Evolutionary conservation across 805 yeast species (phyloP), one percentile per base, ranked within the genome.

Genomic region (Candida schatavii): DNA sequence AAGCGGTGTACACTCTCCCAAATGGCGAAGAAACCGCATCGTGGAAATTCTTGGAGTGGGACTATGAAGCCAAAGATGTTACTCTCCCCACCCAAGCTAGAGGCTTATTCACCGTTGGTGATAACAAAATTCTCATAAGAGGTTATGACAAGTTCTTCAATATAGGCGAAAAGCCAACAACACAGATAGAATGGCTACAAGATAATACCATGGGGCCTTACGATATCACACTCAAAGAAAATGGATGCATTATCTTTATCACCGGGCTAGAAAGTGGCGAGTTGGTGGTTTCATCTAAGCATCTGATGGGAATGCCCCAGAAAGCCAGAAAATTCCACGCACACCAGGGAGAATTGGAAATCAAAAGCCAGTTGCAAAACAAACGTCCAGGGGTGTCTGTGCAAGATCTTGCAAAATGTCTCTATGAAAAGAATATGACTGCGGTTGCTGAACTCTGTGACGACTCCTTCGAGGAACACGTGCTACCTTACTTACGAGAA

Each of bases 141-240:
- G 99, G 99, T 0, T 93, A 93, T 59, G 93, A 93, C 62, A 93
- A 93, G 64, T 93, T 93, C 62, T 93, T 88, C 75, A 91, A 86
- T 56, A 68, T 88, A 3, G 77, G 72, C 46, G 99, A 93, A 58
- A 71, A 75, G 1, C 48, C 63, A 0, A 47, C 48, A 4, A 83
- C 95, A 0, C 74, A 68, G 44, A 71, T 80, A 69, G 63, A 61
- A 0, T 54, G 57, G 50, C 56, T 89, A 3, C 50, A 54, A n/a
- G 37, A 49, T 0, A 33, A 44, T 14, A 83, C 93, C 0, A 25
- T 31, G 3, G 97, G 96, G 0, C 97, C 97, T 0, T 93, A 84
- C 59, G 77, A 75, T 15, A 77, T 89, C 2, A 81, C 97, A 0
- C 70, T 83, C 28, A 93, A 93, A 57, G 95, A 95, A 43, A 93